Evolutionary conservation across 495 filamentous ascomycete genomes (phyloP).

Genomic region (Penicillium cataractarum): DNA sequence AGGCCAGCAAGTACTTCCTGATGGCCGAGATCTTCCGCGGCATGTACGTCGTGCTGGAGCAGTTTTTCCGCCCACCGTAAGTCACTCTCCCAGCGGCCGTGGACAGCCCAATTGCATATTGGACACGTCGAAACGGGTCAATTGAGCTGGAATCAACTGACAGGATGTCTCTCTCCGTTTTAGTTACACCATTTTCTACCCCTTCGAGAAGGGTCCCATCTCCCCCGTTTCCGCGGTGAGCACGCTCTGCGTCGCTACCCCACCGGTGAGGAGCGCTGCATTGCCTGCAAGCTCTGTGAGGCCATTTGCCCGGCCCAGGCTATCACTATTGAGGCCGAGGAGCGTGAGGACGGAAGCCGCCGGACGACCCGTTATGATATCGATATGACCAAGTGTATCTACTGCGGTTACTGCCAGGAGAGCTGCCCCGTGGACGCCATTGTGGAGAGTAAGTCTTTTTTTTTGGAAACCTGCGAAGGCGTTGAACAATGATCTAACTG

Average conservation of each 20-base stretch:
- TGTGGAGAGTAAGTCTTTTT: conserved; percentile 72
- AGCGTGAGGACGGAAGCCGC: conserved; percentile 91
- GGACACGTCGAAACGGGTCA: conserved; percentile 3
- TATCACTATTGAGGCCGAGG: conserved; percentile 98
- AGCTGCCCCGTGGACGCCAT: conserved; percentile 98
- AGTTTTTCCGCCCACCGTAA: conserved; percentile 97
- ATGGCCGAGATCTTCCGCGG: conserved; percentile 93
- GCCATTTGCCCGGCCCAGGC: conserved; percentile 96
- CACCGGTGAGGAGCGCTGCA: conserved; percentile 96
- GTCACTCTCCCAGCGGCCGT: conserved; percentile 39
- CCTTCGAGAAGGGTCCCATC: conserved; percentile 98
- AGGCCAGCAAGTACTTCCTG: conserved; percentile 89
- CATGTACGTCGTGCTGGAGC: conserved; percentile 97
- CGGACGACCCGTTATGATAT: conserved; percentile 98
- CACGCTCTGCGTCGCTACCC: conserved; percentile 95
- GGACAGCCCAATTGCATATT: not conserved
- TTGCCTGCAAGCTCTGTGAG: conserved; percentile 99
- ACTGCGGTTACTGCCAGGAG: conserved; percentile 99
- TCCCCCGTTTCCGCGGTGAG: conserved; percentile 95
- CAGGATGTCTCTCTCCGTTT: conserved; percentile 7
- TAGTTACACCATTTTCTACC: conserved; percentile 97
- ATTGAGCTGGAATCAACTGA: conserved; percentile 11
- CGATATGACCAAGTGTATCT: conserved; percentile 99
- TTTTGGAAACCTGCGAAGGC: not conserved
- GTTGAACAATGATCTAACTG: conserved; percentile 22